Percentiles rank a stretch among this genome's conserved stretches.
These are phyloP conservation scores for Mucor sp. DNA, from an alignment of 371 early-diverging fungal genomes.

Conservation along the genomic window DNA sequence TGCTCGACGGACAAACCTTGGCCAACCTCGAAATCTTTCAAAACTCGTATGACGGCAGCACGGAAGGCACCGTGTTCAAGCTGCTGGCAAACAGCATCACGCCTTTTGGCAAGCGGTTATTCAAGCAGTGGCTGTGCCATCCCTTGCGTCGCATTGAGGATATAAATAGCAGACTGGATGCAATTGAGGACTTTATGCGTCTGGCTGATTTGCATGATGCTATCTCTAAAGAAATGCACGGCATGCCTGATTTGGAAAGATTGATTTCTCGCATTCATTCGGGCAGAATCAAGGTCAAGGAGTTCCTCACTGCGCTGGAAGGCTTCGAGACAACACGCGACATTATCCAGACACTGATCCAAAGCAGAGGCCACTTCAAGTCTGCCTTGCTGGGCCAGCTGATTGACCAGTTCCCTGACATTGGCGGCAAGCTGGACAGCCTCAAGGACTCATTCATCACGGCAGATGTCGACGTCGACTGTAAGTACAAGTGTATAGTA, in stretches of 20 bases:
- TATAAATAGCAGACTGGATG: conserved; percentile 89
- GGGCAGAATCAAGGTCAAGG: conserved; percentile 76
- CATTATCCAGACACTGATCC: conserved; percentile 33
- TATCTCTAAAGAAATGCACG: conserved; percentile 29
- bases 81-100: conserved; percentile 86
- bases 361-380: conserved; percentile 39
- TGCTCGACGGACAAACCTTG: conserved; percentile 95
- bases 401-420: conserved; percentile 54
- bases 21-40: conserved; percentile 94
- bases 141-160: conserved; percentile 75
- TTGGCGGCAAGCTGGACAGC: conserved; percentile 56
- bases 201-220: conserved; percentile 54
- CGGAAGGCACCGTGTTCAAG: conserved; percentile 85
- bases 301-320: conserved; percentile 67
- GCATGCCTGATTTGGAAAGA: conserved; percentile 93
- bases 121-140: conserved; percentile 93
- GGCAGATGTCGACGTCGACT: conserved; percentile 69
- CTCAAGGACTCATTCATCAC: conserved; percentile 77
- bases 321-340: conserved; percentile 60
- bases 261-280: conserved; percentile 90
- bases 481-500: conserved; percentile 29
- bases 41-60: conserved; percentile 77
- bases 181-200: conserved; percentile 79
- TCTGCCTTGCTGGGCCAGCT: conserved; percentile 49
- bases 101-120: conserved; percentile 88